Percentiles rank a stretch among this genome's conserved stretches.
These are phyloP conservation scores for Physocladia obscura DNA, from an alignment of 192 early-diverging fungal genomes.

Conservation along the genomic window DNA sequence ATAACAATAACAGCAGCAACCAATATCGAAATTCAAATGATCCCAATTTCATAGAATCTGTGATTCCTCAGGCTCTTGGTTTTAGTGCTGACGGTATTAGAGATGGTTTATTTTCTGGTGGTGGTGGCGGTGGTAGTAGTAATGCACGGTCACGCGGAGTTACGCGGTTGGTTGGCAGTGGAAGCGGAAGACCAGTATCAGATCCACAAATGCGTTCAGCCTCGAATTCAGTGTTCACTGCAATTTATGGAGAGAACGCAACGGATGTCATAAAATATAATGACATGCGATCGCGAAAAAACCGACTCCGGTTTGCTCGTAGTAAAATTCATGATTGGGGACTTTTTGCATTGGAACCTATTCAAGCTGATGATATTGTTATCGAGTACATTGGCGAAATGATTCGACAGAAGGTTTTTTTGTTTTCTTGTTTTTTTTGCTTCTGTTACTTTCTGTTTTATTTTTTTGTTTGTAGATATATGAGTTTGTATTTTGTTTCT, in stretches of 20 bases:
- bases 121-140: constrained; percentile 17
- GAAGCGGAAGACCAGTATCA: not conserved
- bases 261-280: constrained; percentile 84
- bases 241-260: constrained; percentile 24
- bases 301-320: constrained; percentile 86
- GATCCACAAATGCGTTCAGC: constrained; percentile 3
- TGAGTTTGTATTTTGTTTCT: too few species aligned
- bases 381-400: constrained; percentile 99
- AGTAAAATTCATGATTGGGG: constrained; percentile 99
- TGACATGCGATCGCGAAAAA: constrained; percentile 88
- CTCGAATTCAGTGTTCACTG: constrained; percentile 15
- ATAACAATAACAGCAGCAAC: constrained; percentile 7
- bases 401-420: constrained; percentile 79
- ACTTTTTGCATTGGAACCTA: constrained; percentile 91
- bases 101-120: not conserved
- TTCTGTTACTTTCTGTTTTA: too few species aligned
- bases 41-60: constrained; percentile 13
- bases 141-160: constrained; percentile 25
- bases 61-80: not conserved
- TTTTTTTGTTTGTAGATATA: not conserved
- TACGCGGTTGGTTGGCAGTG: not conserved
- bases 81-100: not conserved
- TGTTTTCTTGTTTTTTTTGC: not conserved
- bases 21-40: not conserved
- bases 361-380: constrained; percentile 91